phyloP scores from a whole-genome alignment of 352 stramenopile genomes.

The Phytophthora uliginosa region DNA sequence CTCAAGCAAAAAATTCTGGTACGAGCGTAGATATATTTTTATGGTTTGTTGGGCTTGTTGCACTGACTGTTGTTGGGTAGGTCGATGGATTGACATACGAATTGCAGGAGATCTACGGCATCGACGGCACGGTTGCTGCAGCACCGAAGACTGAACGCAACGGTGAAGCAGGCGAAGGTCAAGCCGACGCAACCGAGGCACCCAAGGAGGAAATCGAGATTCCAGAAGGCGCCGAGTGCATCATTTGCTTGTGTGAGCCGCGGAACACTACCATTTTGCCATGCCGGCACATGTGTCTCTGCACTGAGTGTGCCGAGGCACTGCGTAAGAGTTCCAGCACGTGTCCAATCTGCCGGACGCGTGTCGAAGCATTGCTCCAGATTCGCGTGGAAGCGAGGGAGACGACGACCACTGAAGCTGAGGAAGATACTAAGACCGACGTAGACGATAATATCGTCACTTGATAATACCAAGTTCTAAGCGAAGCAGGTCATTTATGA shows the following conservation, averaged over 20 bases:
- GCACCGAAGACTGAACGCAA: slow-evolving; percentile 48
- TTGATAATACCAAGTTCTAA: background rate
- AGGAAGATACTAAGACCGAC: slow-evolving; percentile 32
- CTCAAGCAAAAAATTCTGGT: slow-evolving; percentile 88
- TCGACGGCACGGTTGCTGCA: slow-evolving; percentile 75
- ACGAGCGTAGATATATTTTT: slow-evolving; percentile 4
- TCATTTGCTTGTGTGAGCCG: slow-evolving; percentile 88
- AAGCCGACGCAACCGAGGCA: slow-evolving; percentile 35
- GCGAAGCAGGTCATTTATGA: background rate
- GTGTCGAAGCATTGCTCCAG: slow-evolving; percentile 80
- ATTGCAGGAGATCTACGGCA: slow-evolving; percentile 91
- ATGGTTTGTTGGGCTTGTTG: background rate
- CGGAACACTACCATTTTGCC: slow-evolving; percentile 88
- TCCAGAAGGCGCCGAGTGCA: slow-evolving; percentile 85
- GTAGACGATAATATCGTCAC: slow-evolving; percentile 11
- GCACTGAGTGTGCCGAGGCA: slow-evolving; percentile 79
- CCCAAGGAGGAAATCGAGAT: slow-evolving; percentile 68
- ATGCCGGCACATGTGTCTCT: slow-evolving; percentile 91
- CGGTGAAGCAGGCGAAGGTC: slow-evolving; percentile 29
- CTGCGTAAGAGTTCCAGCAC: slow-evolving; percentile 77
- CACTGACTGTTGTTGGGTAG: slow-evolving; percentile 31
- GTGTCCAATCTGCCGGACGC: slow-evolving; percentile 86
- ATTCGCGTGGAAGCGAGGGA: slow-evolving; percentile 77
- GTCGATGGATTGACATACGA: slow-evolving; percentile 85
- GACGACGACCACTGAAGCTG: slow-evolving; percentile 23